These are phyloP conservation scores for Phytophthora hibernalis DNA, from an alignment of 352 stramenopile species.

Conservation along the genomic window DNA sequence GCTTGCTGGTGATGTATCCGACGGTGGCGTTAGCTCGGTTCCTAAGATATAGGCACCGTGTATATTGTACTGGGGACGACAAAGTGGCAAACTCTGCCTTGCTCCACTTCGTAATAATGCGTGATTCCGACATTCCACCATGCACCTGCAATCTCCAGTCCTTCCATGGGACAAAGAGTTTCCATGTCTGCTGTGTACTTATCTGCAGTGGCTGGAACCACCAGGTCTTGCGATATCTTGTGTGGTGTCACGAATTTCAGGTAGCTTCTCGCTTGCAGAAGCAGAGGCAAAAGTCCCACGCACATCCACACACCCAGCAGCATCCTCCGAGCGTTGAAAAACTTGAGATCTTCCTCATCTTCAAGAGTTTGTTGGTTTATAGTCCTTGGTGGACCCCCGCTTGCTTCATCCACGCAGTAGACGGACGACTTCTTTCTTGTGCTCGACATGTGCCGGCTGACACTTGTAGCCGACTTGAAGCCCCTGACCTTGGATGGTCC, in stretches of 20 bases:
- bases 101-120: conserved; percentile 32
- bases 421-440: conserved; percentile 17
- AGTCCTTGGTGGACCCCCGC: background rate
- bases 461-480: conserved; percentile 14
- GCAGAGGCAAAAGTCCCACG: conserved; percentile 25
- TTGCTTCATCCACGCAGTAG: conserved; percentile 22
- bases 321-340: conserved; percentile 28
- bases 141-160: conserved; percentile 34
- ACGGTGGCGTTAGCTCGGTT: conserved; percentile 11
- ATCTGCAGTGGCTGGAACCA: conserved; percentile 13
- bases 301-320: conserved; percentile 32
- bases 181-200: conserved; percentile 24
- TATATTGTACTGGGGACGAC: conserved; percentile 41
- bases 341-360: background rate
- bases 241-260: conserved; percentile 40
- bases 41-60: conserved; percentile 29
- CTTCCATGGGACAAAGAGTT: conserved; percentile 27
- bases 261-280: conserved; percentile 38
- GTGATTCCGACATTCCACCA: conserved; percentile 38
- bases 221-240: conserved; percentile 35
- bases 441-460: conserved; percentile 1
- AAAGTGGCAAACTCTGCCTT: conserved; percentile 34
- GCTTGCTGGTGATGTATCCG: conserved; percentile 9
- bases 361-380: conserved; percentile 5
- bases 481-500: background rate